These are phyloP conservation scores for Paraphaeosphaeria minitans DNA, from an alignment of 2,329 filamentous ascomycete genomes.

Conservation along the genomic window DNA sequence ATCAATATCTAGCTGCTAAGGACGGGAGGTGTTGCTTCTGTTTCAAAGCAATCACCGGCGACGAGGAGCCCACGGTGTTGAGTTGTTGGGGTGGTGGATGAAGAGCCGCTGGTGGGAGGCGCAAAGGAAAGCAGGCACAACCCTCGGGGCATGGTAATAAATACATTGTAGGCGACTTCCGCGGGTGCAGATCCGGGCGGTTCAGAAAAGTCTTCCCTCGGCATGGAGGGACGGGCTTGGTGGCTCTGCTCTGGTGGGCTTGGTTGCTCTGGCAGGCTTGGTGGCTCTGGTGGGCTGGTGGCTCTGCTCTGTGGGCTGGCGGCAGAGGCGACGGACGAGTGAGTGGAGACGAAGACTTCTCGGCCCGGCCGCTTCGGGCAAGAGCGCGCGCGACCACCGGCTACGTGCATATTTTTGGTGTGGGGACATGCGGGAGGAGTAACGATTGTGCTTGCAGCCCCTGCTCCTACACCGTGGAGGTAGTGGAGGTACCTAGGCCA, in stretches of 20 bases:
- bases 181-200: background rate
- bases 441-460: background rate
- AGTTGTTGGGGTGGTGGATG: background rate
- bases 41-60: constrained; percentile 3
- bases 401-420: constrained; percentile 6
- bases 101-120: background rate
- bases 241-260: background rate
- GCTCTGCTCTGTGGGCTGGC: background rate
- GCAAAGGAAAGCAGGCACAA: constrained; percentile 1
- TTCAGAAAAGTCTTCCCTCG: constrained; percentile 2
- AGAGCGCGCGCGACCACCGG: constrained; percentile 15
- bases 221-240: background rate
- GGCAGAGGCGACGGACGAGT: constrained; percentile 1
- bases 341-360: constrained; percentile 2
- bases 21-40: background rate
- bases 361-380: constrained; percentile 8
- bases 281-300: background rate
- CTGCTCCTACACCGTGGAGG: background rate
- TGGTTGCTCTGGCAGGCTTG: too few species aligned
- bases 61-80: background rate
- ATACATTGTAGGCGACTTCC: background rate
- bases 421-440: constrained; percentile 9
- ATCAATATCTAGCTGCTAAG: background rate
- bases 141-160: background rate
- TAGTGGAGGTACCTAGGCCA: too few species aligned